phyloP scores from a whole-genome alignment of 805 yeast genomes.

The Geotrichum ghanense region DNA sequence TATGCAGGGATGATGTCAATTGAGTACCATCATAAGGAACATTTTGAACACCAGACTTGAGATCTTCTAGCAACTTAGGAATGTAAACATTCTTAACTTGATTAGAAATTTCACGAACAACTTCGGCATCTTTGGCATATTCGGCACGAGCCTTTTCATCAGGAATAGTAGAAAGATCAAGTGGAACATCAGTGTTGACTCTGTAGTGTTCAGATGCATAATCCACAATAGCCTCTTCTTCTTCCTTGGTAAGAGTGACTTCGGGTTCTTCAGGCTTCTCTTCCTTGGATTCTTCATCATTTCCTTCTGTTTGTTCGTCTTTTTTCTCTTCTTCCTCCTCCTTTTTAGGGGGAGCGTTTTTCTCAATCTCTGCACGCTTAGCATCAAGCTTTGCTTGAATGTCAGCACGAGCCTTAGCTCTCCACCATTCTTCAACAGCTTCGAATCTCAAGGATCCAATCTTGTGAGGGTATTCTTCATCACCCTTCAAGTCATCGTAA shows the following conservation, averaged over 20 bases:
- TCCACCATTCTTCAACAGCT: conserved; percentile 88
- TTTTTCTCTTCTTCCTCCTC: conserved; percentile 11
- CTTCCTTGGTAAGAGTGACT: conserved; percentile 24
- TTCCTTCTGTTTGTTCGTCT: conserved; percentile 8
- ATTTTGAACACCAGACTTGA: conserved; percentile 36
- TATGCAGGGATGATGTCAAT: conserved; percentile 57
- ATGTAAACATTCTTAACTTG: conserved; percentile 49
- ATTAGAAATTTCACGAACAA: conserved; percentile 58
- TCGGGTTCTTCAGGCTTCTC: conserved; percentile 29
- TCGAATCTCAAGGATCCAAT: conserved; percentile 74
- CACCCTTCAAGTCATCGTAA: conserved; percentile 32
- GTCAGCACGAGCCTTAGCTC: conserved; percentile 44
- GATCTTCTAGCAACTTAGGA: conserved; percentile 48
- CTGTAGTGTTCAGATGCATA: conserved; percentile 43
- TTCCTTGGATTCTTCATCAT: conserved; percentile 18
- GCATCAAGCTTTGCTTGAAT: conserved; percentile 9
- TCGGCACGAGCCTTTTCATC: conserved; percentile 25
- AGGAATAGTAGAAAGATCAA: conserved; percentile 28
- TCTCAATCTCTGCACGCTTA: conserved; percentile 7
- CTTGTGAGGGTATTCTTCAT: conserved; percentile 62
- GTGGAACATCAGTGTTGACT: conserved; percentile 69
- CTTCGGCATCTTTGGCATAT: conserved; percentile 42
- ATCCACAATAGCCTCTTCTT: conserved; percentile 24
- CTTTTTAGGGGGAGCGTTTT: conserved; percentile 14
- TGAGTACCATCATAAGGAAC: conserved; percentile 79